Conservation (phyloP, 106 monocot genomes). For the Acorus gramineus region DNA sequence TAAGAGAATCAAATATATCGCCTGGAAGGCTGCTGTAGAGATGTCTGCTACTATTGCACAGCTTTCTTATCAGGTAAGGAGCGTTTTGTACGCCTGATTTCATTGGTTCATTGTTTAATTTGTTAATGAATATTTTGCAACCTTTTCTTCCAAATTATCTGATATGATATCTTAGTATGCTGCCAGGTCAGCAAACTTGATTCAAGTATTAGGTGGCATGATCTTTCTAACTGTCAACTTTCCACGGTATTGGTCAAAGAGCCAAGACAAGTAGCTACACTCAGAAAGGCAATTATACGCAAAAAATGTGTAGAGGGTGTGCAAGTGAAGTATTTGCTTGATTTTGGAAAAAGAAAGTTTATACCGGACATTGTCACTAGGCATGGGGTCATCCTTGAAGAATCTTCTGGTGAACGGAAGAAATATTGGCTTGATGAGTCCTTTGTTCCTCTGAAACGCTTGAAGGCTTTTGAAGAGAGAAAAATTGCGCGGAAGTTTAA, state of each 20-base stretch:
- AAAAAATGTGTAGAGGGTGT: conserved; percentile 51
- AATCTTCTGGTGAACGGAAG: conserved; percentile 51
- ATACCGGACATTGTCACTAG: conserved; percentile 64
- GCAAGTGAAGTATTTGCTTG: conserved; percentile 72
- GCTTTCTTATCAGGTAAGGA: conserved; percentile 50
- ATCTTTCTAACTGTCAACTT: conserved; percentile 39
- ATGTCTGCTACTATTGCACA: conserved; percentile 64
- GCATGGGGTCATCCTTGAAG: conserved; percentile 65
- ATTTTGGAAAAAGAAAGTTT: conserved; percentile 76
- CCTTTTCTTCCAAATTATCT: neutral
- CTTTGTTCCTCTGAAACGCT: conserved; percentile 60
- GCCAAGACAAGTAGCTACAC: conserved; percentile 38
- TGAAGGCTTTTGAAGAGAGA: conserved; percentile 74
- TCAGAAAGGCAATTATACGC: conserved; percentile 60
- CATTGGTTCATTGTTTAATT: neutral
- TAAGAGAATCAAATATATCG: conserved; percentile 67
- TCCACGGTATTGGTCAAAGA: conserved; percentile 39
- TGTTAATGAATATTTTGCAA: neutral
- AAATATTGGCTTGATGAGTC: conserved; percentile 83
- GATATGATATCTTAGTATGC: neutral
- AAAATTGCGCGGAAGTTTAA: conserved; percentile 42
- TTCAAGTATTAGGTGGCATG: conserved; percentile 74
- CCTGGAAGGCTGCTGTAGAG: conserved; percentile 88
- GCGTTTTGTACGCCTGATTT: neutral
- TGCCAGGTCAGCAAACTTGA: conserved; percentile 84